phyloP scores from a whole-genome alignment of 306 rosid genomes.

The Urtica urens region DNA sequence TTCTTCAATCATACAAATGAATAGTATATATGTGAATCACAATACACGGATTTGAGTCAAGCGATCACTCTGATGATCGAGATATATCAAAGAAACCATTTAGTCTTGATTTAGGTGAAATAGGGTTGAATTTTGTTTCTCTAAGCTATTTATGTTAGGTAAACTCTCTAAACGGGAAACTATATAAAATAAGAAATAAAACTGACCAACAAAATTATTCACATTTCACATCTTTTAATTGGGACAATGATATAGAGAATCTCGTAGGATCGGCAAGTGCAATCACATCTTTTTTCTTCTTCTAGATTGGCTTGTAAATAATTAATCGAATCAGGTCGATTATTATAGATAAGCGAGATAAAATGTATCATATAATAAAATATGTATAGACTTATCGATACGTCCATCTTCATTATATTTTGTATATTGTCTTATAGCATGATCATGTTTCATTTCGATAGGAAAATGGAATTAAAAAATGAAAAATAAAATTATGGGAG shows the following conservation, averaged over 20 bases:
- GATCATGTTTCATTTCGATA: no score
- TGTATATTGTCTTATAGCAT: background rate
- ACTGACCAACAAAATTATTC: background rate
- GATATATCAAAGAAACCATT: background rate
- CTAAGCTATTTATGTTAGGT: conserved; percentile 12
- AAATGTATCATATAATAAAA: no score
- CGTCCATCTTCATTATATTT: background rate
- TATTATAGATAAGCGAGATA: conserved; percentile 38
- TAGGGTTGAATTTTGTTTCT: conserved; percentile 10
- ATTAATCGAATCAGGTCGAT: conserved; percentile 26
- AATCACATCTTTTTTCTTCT: conserved; percentile 5
- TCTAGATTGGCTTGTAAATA: conserved; percentile 22
- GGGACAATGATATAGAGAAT: conserved; percentile 9
- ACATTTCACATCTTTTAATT: conserved; percentile 2
- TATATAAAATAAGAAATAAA: background rate
- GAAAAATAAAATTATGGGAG: no score
- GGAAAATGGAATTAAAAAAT: no score
- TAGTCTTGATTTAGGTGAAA: conserved; percentile 10
- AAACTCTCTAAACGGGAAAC: conserved; percentile 16
- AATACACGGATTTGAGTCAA: background rate
- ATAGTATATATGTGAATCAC: no score
- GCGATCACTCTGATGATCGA: background rate
- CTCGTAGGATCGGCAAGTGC: background rate
- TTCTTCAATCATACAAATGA: background rate
- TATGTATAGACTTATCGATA: no score